Evolutionary conservation across 345 rosid species (phyloP), one percentile per base, ranked within the genome.

Genomic region (Lepidium aucheri): DNA sequence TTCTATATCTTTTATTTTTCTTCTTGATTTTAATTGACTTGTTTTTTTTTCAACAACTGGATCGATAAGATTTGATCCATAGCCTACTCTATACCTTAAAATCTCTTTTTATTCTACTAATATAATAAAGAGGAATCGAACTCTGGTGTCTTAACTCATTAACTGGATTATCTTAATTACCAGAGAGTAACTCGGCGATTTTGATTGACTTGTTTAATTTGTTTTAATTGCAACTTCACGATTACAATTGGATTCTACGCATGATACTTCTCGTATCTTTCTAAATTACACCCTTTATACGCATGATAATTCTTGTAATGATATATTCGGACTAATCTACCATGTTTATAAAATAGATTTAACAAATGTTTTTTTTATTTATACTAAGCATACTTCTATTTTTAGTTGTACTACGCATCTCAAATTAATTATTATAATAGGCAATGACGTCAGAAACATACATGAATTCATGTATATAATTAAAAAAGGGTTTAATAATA

Each of bases 171-270:
- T n/a, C n/a, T n/a, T n/a, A n/a, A n/a, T n/a, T n/a, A n/a, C n/a
- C n/a, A n/a, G n/a, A n/a, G n/a, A n/a, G n/a, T n/a, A n/a, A n/a
- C n/a, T n/a, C n/a, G n/a, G n/a, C n/a, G n/a, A n/a, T n/a, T n/a
- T n/a, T n/a, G n/a, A n/a, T n/a, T n/a, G n/a, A n/a, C n/a, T 66
- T 66, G 61, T 32, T 58, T 57, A 26, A 26, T 26, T 56, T 64
- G 53, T 72, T 51, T 33, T 0, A 32, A 64, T 12, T 64, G 60
- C 45, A 33, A 49, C 70, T 56, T 47, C 33, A 30, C 30, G 12
- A 56, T 13, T 46, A 28, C 57, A 18, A 7, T 26, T 54, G 11
- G 4, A 36, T 70, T 17, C 7, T 26, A 44, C 26, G 51, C 34
- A 36, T 53, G 50, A 22, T 28, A 36, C 24, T 59, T 45, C 14